Base-by-base conservation (phyloP, 2,329 filamentous ascomycete genomes). In the Fusarium continuum region DNA sequence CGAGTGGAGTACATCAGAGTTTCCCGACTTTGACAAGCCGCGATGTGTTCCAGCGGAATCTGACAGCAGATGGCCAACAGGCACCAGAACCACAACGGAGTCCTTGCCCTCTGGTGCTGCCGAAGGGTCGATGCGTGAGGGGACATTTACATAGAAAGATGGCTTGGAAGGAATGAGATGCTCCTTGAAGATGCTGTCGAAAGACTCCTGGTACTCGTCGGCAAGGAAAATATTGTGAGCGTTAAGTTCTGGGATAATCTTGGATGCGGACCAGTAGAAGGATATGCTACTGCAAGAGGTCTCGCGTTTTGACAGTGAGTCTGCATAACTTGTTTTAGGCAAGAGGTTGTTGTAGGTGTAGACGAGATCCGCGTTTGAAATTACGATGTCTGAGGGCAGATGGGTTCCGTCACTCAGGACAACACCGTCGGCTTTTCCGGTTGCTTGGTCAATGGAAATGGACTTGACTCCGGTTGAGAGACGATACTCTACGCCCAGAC, bases 191-290 rank as follows among this genome's bases (percentile, higher is more conserved):
- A 92, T 92, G 55, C 84, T 83, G 73, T 92, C 89, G 69, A 92
- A 92, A n/a, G 84, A 88, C 67, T 90, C 87, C 45, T 81, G 81
- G 73, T 91, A 93, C 63, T 89, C 82, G 66, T 91, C 86, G 3
- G 90, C 89, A 7, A 92, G 83, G 78, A 93, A 93, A 68, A 92
- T 91, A 73, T 92, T 93, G 76, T 93, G 90, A 0, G 87, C 85
- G 16, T 82, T 79, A 3, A 93, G 82, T 73, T 90, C 83, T 0
- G 85, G 84, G 2, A 92, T 77, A 46, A 82, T 80, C 45, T 80
- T 78, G 55, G 85, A 80, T 17, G 91, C 80, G 4, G 85, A 84
- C 89, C 89, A 93, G 79, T 91, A 92, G 76, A 92, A 92, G 6
- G 88, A 91, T 65, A 92, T 90, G 55, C 87, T 89, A 62, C 86